Evolutionary conservation across 768 basidiomycete species (phyloP), one percentile per base, ranked within the genome.

Genomic region (Suillus americanus): DNA sequence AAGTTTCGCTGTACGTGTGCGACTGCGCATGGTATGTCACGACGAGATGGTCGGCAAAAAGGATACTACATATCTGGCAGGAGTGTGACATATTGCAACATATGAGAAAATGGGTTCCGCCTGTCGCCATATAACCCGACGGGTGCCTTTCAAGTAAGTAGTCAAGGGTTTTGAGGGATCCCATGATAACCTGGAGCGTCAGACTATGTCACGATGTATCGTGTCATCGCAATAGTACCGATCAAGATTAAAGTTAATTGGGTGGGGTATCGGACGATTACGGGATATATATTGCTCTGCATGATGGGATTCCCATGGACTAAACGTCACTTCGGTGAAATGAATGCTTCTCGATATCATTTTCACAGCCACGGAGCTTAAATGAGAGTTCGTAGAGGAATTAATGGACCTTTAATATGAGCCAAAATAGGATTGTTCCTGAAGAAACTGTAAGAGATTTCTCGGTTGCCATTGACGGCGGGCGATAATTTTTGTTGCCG

Each of bases 351-450:
- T 64, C 45, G 65, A 66, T 61, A 50, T 60, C 57, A 54, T 59
- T 64, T 66, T 65, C 43, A 62, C 55, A 56, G 65, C 54, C 65
- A 64, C 65, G 64, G 66, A 64, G 64, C 43, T 66, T 64, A 48
- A 57, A 60, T 48, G 20, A 56, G 4, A 23, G 16, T 59, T 56
- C 45, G 51, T 62, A 60, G 3, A 35, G 23, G 62, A 60, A 55
- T 66, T 66, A 64, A 66, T 66, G 55, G 50, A 41, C 63, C 48
- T 60, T 53, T 64, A 64, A 60, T 64, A 63, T 35, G 40, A 40
- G 43, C 38, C 25, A 43, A 40, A 43, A 20, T 12, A 33, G 53
- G 30, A 33, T 20, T 54, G 64, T 65, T 62, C 64, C 64, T 57
- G n/a, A 14, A 48, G 46, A 46, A 46, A 41, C 41, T 16, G 41